Evolutionary conservation across 2,329 filamentous ascomycete species (phyloP), one percentile per base, ranked within the genome.

Genomic region (Neobulgaria alba): DNA sequence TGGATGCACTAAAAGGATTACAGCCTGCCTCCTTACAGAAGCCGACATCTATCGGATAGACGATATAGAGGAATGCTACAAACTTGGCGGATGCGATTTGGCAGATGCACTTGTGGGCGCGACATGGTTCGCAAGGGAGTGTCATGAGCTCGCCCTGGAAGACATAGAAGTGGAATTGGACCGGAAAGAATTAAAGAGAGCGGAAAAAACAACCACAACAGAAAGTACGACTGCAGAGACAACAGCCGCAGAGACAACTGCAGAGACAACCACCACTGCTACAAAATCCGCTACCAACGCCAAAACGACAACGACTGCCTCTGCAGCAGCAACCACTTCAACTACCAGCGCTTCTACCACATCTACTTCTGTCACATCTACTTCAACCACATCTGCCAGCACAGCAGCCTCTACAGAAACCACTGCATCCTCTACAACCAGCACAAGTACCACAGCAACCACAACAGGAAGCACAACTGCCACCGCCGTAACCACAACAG

Each of bases 41-140:
- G 38, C 46, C 15, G 43, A 50, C 37, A 37, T 52, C 3, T 30
- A 45, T 17, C 30, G 33, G 3, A 29, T 51, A 29, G 40, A 48
- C 19, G 44, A 50, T 17, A 46, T 57, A 12, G 45, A 50, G 30
- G 38, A 46, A 38, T 58, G 55, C 31, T 54, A 50, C 30, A 33
- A 42, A 32, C 39, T 39, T 21, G 45, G 38, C 10, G 54, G 54
- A 30, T 58, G 55, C 38, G 32, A 41, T 8, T 34, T 33, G 9
- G 30, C 34, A 16, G 50, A 54, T 39, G 48, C 55, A 16, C 33
- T 23, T 10, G 39, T 46, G 1, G 48, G 43, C 26, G 50, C 48
- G 8, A 37, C 44, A 14, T 51, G 43, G 49, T 51, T 55, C 35
- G 34, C 37, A 12, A 33, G 43, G 3, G 45, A 48, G 21, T 56